Evolutionary conservation across 2,329 filamentous ascomycete species (phyloP).

Genomic region (Colletotrichum orchidophilum): DNA sequence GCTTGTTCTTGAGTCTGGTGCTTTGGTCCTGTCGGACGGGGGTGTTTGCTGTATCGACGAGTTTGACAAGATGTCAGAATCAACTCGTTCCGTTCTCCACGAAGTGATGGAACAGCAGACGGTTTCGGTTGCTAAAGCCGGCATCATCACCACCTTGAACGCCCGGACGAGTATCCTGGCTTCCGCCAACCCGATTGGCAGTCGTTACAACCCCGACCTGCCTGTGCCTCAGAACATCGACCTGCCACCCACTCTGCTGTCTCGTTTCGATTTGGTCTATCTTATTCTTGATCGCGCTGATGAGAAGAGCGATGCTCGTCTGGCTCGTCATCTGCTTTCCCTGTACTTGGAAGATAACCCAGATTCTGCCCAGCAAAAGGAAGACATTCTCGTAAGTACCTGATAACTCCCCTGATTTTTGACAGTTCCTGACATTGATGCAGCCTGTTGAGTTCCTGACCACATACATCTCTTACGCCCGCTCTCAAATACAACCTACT

Average conservation of each 20-base stretch:
- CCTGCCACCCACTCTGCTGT: constrained; percentile 91
- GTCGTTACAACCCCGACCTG: constrained; percentile 95
- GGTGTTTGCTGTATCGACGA: constrained; percentile 88
- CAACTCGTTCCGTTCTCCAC: constrained; percentile 82
- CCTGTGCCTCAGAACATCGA: constrained; percentile 99
- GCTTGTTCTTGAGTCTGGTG: constrained; percentile 82
- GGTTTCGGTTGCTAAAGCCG: constrained; percentile 86
- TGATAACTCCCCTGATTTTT: background rate
- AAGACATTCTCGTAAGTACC: constrained; percentile 81
- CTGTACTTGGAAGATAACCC: constrained; percentile 98
- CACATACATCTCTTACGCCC: constrained; percentile 95
- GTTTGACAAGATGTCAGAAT: constrained; percentile 87
- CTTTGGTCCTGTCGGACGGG: constrained; percentile 81
- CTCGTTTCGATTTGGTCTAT: constrained; percentile 96
- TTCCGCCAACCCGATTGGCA: constrained; percentile 97
- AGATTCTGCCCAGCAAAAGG: constrained; percentile 77
- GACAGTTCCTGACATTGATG: constrained; percentile 38
- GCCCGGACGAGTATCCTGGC: constrained; percentile 95
- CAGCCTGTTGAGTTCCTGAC: constrained; percentile 95
- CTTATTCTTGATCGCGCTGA: constrained; percentile 94
- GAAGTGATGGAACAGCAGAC: constrained; percentile 92
- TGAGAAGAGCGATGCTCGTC: constrained; percentile 85
- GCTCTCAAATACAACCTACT: constrained; percentile 82
- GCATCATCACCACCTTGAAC: constrained; percentile 96
- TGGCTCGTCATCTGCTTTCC: constrained; percentile 91